Base-by-base conservation (phyloP, 2,329 filamentous ascomycete species). In the Claviceps pazoutovae region DNA sequence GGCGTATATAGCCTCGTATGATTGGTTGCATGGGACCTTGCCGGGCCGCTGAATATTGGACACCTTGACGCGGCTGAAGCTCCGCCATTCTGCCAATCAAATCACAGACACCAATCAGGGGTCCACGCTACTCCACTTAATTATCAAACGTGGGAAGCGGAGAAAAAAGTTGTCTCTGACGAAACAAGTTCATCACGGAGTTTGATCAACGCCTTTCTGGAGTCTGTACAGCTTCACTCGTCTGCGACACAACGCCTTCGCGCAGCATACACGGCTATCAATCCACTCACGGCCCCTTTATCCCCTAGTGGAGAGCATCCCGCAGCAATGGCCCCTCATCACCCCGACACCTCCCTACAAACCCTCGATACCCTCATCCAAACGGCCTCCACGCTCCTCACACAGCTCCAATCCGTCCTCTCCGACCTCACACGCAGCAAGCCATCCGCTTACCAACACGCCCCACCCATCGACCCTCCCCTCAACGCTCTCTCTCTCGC, bases 401-500 rank as follows among this genome's bases (percentile, higher is more conserved):
- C 65, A 11, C 67, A 71, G 51, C 64, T 76, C 23, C 71, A 75
- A 57, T 59, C 65, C 1, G 64, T 69, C 30, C 62, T 76, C 3
- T 61, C 66, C 23, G 63, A 64, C 4, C 66, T 73, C 55, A 34
- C 30, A 34, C 68, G 71, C 51, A 60, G 65, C 42, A 56, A 63
- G 46, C 57, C 48, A 26, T 39, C 55, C 5, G 38, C 61, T 6
- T 16, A n/a, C n/a, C 7, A n/a, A 17, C 34, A 56, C 2, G 16
- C 55, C 16, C 30, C 56, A 3, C 34, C 54, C 54, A 16, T 14
- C 41, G 13, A 9, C 55, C 38, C 49, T 55, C n/a, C 46, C 61
- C 56, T 79, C 62, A 67, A 84, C 56, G 74, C 81, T 9, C 75
- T 95, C 23, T 70, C 80, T 14, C 75, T 91, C 53, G 80, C 90